Evolutionary conservation across 1,139 yeast genomes (phyloP), one percentile per base, ranked within the genome.

Genomic region (Debaryomyces psychrophilus): DNA sequence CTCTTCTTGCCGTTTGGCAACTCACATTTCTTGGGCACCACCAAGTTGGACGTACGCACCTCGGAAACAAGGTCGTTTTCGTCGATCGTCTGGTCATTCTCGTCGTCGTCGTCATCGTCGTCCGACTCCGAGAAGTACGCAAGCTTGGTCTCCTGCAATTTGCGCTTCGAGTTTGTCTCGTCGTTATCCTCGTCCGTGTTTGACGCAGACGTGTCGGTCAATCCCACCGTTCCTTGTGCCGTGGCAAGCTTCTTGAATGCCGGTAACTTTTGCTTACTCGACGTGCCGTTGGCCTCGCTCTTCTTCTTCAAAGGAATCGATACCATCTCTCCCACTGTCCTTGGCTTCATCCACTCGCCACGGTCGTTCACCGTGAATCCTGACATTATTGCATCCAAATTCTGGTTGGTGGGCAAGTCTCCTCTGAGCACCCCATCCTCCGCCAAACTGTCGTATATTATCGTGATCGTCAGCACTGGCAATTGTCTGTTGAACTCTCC

Each of bases 1-100:
- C 92, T 78, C 61, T 78, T 81, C 47, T 82, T 80, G 14, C 93
- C 92, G 36, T 66, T 69, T 26, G 78, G 73, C 50, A 71, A 61
- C 52, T 72, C 77, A 59, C 85, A 80, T 52, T 71, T 68, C 49
- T 71, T 67, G 12, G 85, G 84, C 11, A 74, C 64, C 33, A 77
- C 68, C 43, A 78, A 59, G 44, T 63, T 64, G 43, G 72, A 64
- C 23, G 61, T 62, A 26, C 62, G 61, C 4, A 63, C 48, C 14
- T 65, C 67, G 25, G 56, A 53, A 43, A 78, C 65, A 37, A 78
- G 62, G 31, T 64, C 72, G 45, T 77, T 71, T 54, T 79, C 83
- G 55, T 76, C 70, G 26, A 77, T 61, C 36, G 68, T 55, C 25
- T 68, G 71, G n/a, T 61, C 71, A 23, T 64, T 69, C 36, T 64